Evolutionary conservation across 2,329 filamentous ascomycete genomes (phyloP).

Genomic region (Exophiala spinifera): DNA sequence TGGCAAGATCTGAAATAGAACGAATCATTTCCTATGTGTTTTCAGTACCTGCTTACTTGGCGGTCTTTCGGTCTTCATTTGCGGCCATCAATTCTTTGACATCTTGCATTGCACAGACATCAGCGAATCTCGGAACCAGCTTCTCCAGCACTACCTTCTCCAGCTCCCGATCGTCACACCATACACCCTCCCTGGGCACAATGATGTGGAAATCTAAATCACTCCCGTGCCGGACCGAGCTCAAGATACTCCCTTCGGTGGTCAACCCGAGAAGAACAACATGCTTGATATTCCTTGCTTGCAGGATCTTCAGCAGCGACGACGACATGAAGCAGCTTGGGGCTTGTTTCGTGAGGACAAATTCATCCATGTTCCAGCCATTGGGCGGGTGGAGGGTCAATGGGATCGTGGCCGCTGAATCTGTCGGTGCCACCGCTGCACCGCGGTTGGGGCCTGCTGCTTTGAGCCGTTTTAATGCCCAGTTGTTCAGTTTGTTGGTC

Average conservation of each 20-base stretch:
- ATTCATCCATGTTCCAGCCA: not conserved
- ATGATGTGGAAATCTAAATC: constrained; percentile 5
- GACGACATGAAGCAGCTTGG: constrained; percentile 2
- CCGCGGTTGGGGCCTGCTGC: not conserved
- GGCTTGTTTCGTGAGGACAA: constrained; percentile 1
- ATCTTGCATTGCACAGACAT: not conserved
- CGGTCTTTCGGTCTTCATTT: no score
- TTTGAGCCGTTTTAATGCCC: not conserved
- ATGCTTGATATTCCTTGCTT: not conserved
- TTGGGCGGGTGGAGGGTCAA: not conserved
- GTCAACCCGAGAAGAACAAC: not conserved
- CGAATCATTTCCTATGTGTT: no score
- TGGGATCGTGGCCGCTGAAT: not conserved
- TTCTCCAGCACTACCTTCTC: not conserved
- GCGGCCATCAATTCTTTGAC: constrained; percentile 26
- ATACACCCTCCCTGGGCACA: constrained; percentile 1
- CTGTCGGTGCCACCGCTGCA: not conserved
- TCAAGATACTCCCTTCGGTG: not conserved
- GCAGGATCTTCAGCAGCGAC: not conserved
- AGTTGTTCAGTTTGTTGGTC: constrained; percentile 1
- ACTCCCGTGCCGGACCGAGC: not conserved
- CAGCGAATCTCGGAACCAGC: constrained; percentile 1
- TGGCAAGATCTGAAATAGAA: no score
- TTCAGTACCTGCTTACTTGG: no score
- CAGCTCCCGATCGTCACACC: not conserved